These are phyloP conservation scores for Beauveria caledonica DNA, from an alignment of 2,329 filamentous ascomycete species.

Conservation along the genomic window DNA sequence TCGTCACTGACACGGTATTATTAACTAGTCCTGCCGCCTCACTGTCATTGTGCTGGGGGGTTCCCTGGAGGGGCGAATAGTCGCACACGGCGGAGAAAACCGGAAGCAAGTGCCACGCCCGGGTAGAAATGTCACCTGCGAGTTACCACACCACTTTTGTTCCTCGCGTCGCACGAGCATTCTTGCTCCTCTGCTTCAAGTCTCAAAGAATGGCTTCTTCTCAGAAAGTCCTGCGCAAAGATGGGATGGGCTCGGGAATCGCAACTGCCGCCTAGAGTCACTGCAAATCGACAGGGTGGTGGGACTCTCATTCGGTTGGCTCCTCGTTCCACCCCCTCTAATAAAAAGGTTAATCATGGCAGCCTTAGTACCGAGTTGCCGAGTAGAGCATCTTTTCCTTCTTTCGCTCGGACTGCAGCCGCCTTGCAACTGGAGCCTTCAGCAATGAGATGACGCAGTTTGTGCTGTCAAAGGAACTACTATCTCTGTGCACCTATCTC, in stretches of 20 bases:
- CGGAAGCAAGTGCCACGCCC: not conserved
- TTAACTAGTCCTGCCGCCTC: not conserved
- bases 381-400: not conserved
- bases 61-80: not conserved
- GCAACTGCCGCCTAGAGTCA: conserved; percentile 3
- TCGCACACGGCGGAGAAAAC: conserved; percentile 3
- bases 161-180: not conserved
- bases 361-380: not conserved
- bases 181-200: not conserved
- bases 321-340: not conserved
- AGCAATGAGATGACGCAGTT: conserved; percentile 21
- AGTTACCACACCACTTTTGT: conserved; percentile 5
- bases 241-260: not conserved
- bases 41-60: not conserved
- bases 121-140: not conserved
- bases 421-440: not conserved
- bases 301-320: conserved; percentile 4
- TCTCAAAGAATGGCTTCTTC: not conserved
- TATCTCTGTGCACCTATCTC: not conserved
- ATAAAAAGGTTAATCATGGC: not conserved
- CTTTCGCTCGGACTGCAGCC: not conserved
- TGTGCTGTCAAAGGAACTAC: conserved; percentile 15
- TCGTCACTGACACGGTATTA: not conserved
- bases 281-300: not conserved
- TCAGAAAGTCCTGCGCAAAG: not conserved